Evolutionary conservation across 495 filamentous ascomycete genomes (phyloP).

Genomic region (Annulohypoxylon nitens): DNA sequence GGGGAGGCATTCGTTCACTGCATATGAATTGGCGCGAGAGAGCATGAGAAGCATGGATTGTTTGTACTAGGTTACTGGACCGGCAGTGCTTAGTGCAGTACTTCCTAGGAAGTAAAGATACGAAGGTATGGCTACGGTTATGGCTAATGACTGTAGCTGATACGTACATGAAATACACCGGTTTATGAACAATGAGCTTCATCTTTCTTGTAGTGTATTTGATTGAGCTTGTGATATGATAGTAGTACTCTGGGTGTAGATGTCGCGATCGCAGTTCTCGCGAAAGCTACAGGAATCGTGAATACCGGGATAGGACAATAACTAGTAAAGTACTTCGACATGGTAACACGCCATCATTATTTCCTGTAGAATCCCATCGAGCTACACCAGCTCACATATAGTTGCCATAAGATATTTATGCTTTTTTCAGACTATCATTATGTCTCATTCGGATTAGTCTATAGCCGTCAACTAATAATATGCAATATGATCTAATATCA

Average conservation of each 20-base stretch:
- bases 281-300: neutral
- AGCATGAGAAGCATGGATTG: slow-evolving; percentile 15
- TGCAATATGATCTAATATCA: neutral
- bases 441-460: neutral
- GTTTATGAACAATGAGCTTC: neutral
- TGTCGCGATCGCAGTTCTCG: neutral
- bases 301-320: neutral
- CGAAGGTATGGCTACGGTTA: neutral
- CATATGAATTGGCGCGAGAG: slow-evolving; percentile 22
- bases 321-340: too few relatives aligned
- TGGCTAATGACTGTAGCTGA: neutral
- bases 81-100: neutral
- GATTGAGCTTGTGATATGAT: neutral
- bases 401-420: too few relatives aligned
- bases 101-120: neutral
- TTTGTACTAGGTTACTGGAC: neutral
- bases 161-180: neutral
- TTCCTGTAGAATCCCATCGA: neutral
- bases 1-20: slow-evolving; percentile 2
- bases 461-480: neutral
- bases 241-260: neutral
- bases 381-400: neutral
- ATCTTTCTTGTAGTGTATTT: neutral
- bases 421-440: neutral
- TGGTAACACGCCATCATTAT: neutral